phyloP scores from a whole-genome alignment of 208 protist species.

The Acanthamoeba healyi region DNA sequence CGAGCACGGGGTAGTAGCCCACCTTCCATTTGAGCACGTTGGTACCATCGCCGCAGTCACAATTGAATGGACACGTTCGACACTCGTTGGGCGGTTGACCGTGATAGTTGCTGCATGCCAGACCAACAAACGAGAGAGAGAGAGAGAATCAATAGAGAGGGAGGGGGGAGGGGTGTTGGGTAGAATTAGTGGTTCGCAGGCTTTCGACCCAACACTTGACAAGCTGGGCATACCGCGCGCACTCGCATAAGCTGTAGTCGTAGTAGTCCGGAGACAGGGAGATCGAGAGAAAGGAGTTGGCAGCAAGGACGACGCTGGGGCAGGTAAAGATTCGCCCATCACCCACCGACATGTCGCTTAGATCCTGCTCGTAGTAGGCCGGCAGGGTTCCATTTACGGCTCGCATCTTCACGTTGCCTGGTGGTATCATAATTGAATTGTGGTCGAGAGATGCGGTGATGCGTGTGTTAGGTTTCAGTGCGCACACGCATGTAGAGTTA shows the following conservation, averaged over 20 bases:
- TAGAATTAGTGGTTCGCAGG: too few relatives aligned
- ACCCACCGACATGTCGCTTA: not conserved
- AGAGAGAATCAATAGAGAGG: not conserved
- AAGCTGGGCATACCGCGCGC: not conserved
- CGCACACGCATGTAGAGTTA: too few relatives aligned
- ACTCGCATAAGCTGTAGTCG: not conserved
- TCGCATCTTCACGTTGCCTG: conserved; percentile 18
- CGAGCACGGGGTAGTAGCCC: conserved; percentile 6
- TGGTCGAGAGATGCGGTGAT: not conserved
- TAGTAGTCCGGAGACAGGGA: conserved; percentile 17
- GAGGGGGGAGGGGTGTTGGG: not conserved
- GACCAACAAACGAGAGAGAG: not conserved
- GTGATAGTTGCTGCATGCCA: not conserved
- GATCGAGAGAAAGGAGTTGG: conserved; percentile 1
- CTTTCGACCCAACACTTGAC: not conserved
- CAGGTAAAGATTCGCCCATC: not conserved
- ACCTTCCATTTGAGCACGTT: not conserved
- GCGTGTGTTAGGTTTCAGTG: not conserved
- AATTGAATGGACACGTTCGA: not conserved
- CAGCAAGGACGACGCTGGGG: not conserved
- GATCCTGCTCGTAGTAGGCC: not conserved
- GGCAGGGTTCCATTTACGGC: not conserved
- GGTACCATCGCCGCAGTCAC: not conserved
- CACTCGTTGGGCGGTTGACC: not conserved
- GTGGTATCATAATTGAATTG: not conserved